Evolutionary conservation across 306 rosid species (phyloP), one percentile per base, ranked within the genome.

Genomic region (Comarum palustre): DNA sequence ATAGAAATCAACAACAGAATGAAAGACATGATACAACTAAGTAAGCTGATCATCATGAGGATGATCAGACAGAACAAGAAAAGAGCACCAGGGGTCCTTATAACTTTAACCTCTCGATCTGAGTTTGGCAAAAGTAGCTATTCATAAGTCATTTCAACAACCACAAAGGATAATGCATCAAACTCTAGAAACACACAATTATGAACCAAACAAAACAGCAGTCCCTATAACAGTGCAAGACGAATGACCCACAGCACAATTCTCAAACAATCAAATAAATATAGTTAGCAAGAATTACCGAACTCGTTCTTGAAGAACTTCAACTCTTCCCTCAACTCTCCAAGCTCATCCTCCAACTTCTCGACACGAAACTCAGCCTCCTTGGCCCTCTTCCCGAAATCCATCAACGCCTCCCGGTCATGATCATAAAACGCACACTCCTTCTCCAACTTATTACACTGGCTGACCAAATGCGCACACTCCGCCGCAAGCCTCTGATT

Each of bases 371-470:
- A 75, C 73, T 88, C 93, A 0, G 97, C 93, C 75, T 83, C 90
- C 73, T 84, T 88, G 19, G 96, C 97, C 38, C 93, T 87, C 80
- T 90, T 90, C 71, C 96, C 97, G 4, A 95, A 91, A 66, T 95
- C 99, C 99, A 95, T 95, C 87, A 95, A 79, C 3, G 85, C 90
- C 64, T 95, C 97, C 29, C 96, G 79, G 76, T 95, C 99, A 47
- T 69, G 84, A 66, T 95, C 97, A 34, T 88, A 95, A n/a, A 95
- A 75, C 17, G 86, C 77, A 69, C 96, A 88, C 74, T 95, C 93
- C 29, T 77, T 87, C 74, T 91, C 95, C 93, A 80, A 86, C 19
- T 84, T 87, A 1, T 80, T 81, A 54, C 97, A 84, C 68, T 88
- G 84, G 0, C 16, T 74, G 75, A 92, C 63, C 19, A 91, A 78